phyloP scores from a whole-genome alignment of 208 protist species.

The Leishmania amazonensis region DNA sequence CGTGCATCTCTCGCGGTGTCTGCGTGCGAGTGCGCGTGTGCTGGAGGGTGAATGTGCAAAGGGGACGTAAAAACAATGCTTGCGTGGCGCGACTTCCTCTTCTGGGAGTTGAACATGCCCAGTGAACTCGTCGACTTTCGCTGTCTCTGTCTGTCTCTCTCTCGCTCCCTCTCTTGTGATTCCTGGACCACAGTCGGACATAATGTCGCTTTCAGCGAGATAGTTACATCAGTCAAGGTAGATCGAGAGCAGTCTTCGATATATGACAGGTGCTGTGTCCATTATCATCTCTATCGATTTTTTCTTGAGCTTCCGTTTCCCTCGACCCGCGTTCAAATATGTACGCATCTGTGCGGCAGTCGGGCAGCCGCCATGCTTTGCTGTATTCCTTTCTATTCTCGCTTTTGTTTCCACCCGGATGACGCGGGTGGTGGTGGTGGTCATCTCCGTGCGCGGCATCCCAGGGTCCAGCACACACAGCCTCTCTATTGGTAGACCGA shows the following conservation, averaged over 20 bases:
- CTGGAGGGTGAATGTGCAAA: neutral
- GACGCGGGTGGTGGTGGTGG: neutral
- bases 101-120: neutral
- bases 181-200: neutral
- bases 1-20: neutral
- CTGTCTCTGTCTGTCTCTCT: neutral
- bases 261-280: neutral
- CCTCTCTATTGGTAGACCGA: neutral
- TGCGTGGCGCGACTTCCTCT: neutral
- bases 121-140: neutral
- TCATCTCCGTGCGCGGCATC: neutral
- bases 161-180: neutral
- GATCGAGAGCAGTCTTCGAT: neutral
- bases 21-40: neutral
- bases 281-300: neutral
- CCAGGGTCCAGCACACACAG: neutral
- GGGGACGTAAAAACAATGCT: neutral
- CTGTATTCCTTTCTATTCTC: neutral
- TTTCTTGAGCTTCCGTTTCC: neutral
- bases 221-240: neutral
- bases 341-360: neutral
- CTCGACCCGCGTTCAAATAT: neutral
- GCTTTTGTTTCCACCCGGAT: neutral
- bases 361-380: neutral
- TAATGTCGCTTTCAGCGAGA: neutral